Evolutionary conservation across 1,284 basidiomycete genomes (phyloP).

Genomic region (Kwoniella shivajii): DNA sequence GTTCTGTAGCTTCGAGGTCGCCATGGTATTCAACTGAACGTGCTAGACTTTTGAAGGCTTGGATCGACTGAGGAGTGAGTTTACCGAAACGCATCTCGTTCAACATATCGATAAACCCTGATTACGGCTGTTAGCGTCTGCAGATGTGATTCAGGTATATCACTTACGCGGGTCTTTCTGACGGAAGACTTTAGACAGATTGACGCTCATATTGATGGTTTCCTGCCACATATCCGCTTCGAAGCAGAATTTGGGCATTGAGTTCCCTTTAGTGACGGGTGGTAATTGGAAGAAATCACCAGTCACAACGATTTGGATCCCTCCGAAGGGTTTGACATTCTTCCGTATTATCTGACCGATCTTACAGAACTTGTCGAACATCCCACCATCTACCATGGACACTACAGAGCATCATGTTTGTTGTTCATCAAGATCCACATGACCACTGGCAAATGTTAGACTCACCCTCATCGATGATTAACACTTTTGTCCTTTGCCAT

Average conservation of each 20-base stretch:
- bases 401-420: too few relatives aligned
- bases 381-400: conserved; percentile 93
- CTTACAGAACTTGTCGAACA: conserved; percentile 59
- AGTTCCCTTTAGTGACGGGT: conserved; percentile 69
- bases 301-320: conserved; percentile 89
- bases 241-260: conserved; percentile 72
- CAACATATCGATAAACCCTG: conserved; percentile 84
- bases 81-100: conserved; percentile 85
- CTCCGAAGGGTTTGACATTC: conserved; percentile 78
- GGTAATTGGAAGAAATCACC: conserved; percentile 98
- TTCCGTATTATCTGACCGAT: conserved; percentile 59
- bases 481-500: conserved; percentile 74
- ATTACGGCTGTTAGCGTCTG: neutral
- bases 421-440: too few relatives aligned
- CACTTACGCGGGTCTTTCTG: conserved; percentile 60
- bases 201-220: conserved; percentile 75
- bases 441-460: too few relatives aligned
- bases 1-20: conserved; percentile 75
- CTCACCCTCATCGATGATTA: conserved; percentile 92
- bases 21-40: conserved; percentile 64
- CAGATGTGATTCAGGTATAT: conserved; percentile 15
- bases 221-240: conserved; percentile 83
- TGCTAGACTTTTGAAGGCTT: conserved; percentile 64
- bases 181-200: conserved; percentile 84
- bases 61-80: conserved; percentile 63